Percentiles rank a stretch among this genome's conserved stretches.
These are phyloP conservation scores for Hortiboletus flavorubellus DNA, from an alignment of 768 basidiomycete genomes.

Conservation along the genomic window DNA sequence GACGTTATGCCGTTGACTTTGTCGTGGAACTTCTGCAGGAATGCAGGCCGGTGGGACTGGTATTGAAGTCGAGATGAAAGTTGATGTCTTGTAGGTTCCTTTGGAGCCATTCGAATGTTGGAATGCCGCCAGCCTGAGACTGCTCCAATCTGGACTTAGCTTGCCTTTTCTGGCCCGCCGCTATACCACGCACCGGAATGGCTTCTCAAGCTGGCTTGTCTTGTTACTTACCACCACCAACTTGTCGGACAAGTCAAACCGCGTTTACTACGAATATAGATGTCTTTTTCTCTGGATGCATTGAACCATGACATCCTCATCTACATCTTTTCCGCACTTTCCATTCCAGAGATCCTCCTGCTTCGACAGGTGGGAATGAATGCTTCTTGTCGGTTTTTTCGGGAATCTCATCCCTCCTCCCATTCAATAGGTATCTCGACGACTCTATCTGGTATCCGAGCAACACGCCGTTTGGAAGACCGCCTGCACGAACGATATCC, in stretches of 20 bases:
- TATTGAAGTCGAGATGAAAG: constrained; percentile 70
- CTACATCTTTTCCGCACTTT: constrained; percentile 32
- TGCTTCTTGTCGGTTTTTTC: not conserved
- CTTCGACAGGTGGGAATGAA: constrained; percentile 40
- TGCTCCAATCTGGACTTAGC: not conserved
- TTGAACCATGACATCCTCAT: constrained; percentile 40
- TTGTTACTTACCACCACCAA: not conserved
- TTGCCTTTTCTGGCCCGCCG: constrained; percentile 18
- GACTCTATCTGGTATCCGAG: constrained; percentile 41
- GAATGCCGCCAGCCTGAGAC: not conserved
- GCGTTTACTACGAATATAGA: not conserved
- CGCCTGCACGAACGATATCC: constrained; percentile 43
- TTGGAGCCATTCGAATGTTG: constrained; percentile 35
- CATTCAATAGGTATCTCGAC: constrained; percentile 45
- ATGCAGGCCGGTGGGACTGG: constrained; percentile 55
- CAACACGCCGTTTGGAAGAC: constrained; percentile 57
- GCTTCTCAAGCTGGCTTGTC: not conserved
- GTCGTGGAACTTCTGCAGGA: constrained; percentile 64
- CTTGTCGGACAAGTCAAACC: not conserved
- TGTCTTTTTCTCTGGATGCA: constrained; percentile 20
- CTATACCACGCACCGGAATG: too few species aligned
- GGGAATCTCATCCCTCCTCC: not conserved
- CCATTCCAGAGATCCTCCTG: constrained; percentile 40
- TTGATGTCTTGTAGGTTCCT: constrained; percentile 68
- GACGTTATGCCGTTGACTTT: constrained; percentile 51